Evolutionary conservation across 768 basidiomycete species (phyloP), one percentile per base, ranked within the genome.

Genomic region (Pleurotus pulmonarius): DNA sequence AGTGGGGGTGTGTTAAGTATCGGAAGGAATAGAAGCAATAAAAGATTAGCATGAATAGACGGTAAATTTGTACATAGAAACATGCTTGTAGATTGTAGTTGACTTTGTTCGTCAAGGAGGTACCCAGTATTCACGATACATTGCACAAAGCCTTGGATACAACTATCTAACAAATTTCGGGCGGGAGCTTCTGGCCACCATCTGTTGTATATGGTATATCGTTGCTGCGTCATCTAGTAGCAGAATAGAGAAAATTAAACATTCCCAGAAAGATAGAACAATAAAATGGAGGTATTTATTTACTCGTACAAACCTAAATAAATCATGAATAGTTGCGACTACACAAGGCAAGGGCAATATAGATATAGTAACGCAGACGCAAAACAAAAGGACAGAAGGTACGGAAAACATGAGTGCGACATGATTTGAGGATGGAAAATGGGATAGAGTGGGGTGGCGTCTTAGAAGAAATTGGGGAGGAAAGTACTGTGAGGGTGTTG

Each of bases 391-490:
- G 22, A 60, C 47, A 48, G 52, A 56, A 60, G 54, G 22, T 29
- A 49, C 56, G 58, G 51, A 58, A 56, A 60, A 64, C 39, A 63
- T 15, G 57, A 55, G 47, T 55, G 64, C 51, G 62, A 7, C 49
- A 58, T 20, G 49, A 56, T 49, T 24, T 3, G 13, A 24, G 46
- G 38, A 11, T 37, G n/a, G 20, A 9, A 52, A 39, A 52, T 16
- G 20, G 29, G 4, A 52, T 52, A 38, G 40, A 16, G 13, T 20
- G 13, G 58, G 44, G 20, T 18, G 25, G 25, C 20, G 26, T 26
- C 49, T 77, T 70, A 86, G 65, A 88, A 80, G 61, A 87, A 72
- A 67, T 75, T 83, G n/a, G 87, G 87, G 25, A 87, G 63, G 62
- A 82, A 80, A 20, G 83, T 76, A 59, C 82, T 85, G 62, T 9